Evolutionary conservation across 1,284 basidiomycete genomes (phyloP), one percentile per base, ranked within the genome.

Genomic region (Cutaneotrichosporon dermatis): DNA sequence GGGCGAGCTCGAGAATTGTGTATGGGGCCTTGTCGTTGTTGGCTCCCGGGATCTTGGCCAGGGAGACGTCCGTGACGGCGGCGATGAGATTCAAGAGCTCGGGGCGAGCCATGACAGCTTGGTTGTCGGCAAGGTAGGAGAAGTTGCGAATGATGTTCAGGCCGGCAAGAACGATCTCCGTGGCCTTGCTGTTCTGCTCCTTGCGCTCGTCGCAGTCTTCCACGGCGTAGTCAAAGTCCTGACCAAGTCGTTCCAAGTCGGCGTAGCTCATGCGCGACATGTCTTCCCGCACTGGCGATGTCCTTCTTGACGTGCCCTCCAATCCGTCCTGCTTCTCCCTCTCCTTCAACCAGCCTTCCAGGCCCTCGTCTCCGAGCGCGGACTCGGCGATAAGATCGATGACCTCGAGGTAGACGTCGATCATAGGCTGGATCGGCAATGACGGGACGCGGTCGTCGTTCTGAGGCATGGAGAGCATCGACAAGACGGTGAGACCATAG

Each of bases 111-210:
- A 96, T 81, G 69, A 84, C 86, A 36, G 80, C 78, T 58, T 82
- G 79, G 70, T 96, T 97, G 60, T 93, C 88, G 4, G 80, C 79
- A 62, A 88, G 80, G 56, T 85, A 80, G 6, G 90, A 86, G 63
- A 96, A 82, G 78, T 96, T 97, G 52, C 92, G 88, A 54, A 98
- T 79, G 66, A 98, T 86, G 71, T 90, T 92, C 51, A 88, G 75
- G 45, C 89, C 82, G 1, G 86, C 80, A 36, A 92, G 81, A 45
- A 94, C 82, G 53, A 87, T 77, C 60, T 88, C 87, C 4, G 75
- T 76, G 43, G 62, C 44, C 9, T 70, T 68, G 11, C 66, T 65
- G 1, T 66, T 70, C 34, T 56, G 52, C 44, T 66, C 68, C 36
- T 41, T 60, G 7, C 48, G 42, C 12, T 53, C 51, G 33, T 82